Evolutionary conservation across 1,284 basidiomycete species (phyloP), one percentile per base, ranked within the genome.

Genomic region (Ganoderma multipileum): DNA sequence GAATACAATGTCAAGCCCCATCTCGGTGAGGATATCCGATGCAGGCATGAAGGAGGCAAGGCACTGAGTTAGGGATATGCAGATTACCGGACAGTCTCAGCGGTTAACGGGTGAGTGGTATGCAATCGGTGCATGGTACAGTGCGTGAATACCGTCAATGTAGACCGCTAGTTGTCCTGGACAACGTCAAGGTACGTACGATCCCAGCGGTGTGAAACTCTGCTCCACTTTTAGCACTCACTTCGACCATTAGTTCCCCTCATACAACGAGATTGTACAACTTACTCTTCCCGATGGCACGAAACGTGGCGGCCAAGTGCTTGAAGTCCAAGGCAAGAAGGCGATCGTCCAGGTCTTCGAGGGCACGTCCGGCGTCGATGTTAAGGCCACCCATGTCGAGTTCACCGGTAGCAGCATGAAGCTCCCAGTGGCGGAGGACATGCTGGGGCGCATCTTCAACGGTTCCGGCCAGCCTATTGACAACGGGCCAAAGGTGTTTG

Each of bases 331-430:
- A 77, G 98, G 98, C 66, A 97, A 96, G 88, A 99, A 99, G 82
- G 98, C 98, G 60, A 96, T 99, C 78, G 97, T 99, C 18, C 97
- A 99, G 81, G 96, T 99, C 71, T 99, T 99, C 77, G 98, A 99
- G 81, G 98, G 98, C 66, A 99, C 98, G 9, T 91, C 96, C 6
- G 98, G 98, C 62, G 95, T 99, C 67, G 98, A 99, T 82, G 98
- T 99, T 74, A 96, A 95, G 80, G 90, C 95, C 33, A 99, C 98
- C 3, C 97, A 98, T 81, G 95, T 99, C 80, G 96, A 99, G 80
- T 99, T 99, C 81, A 97, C 97, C 33, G 98, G 98, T 54, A 94
- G 93, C 75, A 96, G 95, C 79, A 99, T 99, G 98, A 99, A 98
- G 82, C 87, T 99, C 18, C 97, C 97, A 68, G 98, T 99, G 28